phyloP scores from a whole-genome alignment of 805 yeast genomes.

The Diddensiella caesifluorescens region DNA sequence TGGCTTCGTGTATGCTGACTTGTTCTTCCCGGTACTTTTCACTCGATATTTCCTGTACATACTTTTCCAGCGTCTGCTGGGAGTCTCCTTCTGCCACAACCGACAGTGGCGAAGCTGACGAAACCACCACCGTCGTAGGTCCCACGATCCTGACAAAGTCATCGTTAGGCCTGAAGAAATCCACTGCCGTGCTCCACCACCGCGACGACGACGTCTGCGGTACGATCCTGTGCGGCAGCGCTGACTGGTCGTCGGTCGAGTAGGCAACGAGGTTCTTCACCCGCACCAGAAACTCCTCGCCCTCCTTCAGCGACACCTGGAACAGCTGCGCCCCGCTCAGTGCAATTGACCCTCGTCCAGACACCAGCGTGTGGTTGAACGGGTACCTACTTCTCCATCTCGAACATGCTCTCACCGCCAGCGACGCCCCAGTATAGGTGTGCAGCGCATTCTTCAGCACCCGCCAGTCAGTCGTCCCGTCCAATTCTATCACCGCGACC shows the following conservation, averaged over 20 bases:
- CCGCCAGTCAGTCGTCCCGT: constrained; percentile 41
- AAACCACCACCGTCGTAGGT: not conserved
- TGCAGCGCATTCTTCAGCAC: constrained; percentile 37
- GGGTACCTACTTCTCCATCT: constrained; percentile 16
- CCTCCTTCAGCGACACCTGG: constrained; percentile 34
- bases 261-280: constrained; percentile 41
- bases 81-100: not conserved
- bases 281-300: constrained; percentile 39
- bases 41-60: not conserved
- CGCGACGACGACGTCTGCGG: not conserved
- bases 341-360: constrained; percentile 44
- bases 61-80: not conserved
- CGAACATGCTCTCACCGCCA: constrained; percentile 26
- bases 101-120: constrained; percentile 1
- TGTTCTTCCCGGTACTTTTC: too few species aligned
- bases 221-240: not conserved
- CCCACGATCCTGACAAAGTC: not conserved
- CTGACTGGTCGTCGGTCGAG: constrained; percentile 23
- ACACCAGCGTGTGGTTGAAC: constrained; percentile 32
- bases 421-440: constrained; percentile 42
- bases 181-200: not conserved
- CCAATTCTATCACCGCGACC: constrained; percentile 36
- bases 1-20: too few species aligned
- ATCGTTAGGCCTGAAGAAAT: not conserved
- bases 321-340: constrained; percentile 38